These are phyloP conservation scores for Tricholoma furcatifolium DNA, from an alignment of 768 basidiomycete genomes.

Conservation along the genomic window DNA sequence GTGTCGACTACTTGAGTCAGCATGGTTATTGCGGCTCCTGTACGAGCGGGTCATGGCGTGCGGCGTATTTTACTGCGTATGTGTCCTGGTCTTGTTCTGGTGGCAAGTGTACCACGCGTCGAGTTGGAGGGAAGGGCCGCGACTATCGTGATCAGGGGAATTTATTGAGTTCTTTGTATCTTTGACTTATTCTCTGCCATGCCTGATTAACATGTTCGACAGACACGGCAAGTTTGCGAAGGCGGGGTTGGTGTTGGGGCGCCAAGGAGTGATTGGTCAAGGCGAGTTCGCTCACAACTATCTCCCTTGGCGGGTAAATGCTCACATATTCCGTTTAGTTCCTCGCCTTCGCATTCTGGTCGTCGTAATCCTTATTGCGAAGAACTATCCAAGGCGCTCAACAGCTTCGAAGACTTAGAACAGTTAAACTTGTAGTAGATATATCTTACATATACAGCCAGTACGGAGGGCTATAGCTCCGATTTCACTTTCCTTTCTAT, in stretches of 20 bases:
- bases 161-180: neutral
- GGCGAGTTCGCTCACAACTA: neutral
- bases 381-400: no score
- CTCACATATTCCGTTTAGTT: no score
- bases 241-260: neutral
- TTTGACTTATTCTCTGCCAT: neutral
- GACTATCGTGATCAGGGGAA: constrained; percentile 1
- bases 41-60: constrained; percentile 9
- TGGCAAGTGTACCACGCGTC: constrained; percentile 10
- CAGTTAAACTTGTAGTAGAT: no score
- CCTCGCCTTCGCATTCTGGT: no score
- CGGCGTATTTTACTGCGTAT: neutral
- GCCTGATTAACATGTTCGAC: neutral
- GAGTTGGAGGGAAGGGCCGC: neutral
- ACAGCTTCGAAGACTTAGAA: no score
- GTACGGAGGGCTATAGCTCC: no score
- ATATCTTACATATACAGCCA: no score
- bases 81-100: constrained; percentile 4
- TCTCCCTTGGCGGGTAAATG: no score
- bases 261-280: neutral
- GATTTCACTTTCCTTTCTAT: no score
- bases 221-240: constrained; percentile 2
- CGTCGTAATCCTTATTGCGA: no score
- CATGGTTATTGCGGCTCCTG: neutral
- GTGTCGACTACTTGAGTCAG: constrained; percentile 5